Base-by-base conservation (phyloP, 148 eudicot species). In the Mesembryanthemum crystallinum region DNA sequence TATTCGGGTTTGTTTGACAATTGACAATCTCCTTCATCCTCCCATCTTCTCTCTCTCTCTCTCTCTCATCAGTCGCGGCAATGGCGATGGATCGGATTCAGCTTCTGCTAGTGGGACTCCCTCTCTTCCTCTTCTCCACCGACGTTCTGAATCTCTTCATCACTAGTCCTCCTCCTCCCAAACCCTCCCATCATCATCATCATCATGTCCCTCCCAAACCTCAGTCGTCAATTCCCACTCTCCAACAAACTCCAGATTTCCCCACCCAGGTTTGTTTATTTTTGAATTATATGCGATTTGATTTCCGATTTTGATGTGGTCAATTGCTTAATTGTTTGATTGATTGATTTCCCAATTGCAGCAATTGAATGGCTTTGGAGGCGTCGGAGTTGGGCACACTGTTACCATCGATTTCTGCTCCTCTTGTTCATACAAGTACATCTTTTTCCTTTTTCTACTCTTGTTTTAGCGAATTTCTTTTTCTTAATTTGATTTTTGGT, bases 351-450 rank as follows among this genome's bases (percentile, higher is more conserved):
- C 43, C 45, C n/a, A 1, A n/a, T 70, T 24, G 73, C 77, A 78
- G 81, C 76, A 78, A 66, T 73, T 67, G 51, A 52, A 55, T 65
- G 55, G 21, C 28, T 45, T 73, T 29, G 76, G 77, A 45, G 61
- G 23, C 24, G n/a, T 67, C 42, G 81, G 77, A 12, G 67, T 65
- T 78, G 81, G 81, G 18, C 77, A 78, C 33, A 78, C 77, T 66
- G 77, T 73, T 10, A 55, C 81, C 20, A 78, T 78, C 37, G 81
- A 78, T 73, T 78, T 78, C 73, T 78, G 81, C 51, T 78, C 81
- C 29, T 78, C 81, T 43, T 78, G 81, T 24, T 78, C 81, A 27
- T 78, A 65, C 61, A 78, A 65, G 81, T 78, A 73, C 12, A 13
- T 21, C 32, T 18, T 23, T 21, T 42, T 15, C 24, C 45, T 55